phyloP scores from a whole-genome alignment of 805 yeast genomes.

The Teunomyces gatunensis region DNA sequence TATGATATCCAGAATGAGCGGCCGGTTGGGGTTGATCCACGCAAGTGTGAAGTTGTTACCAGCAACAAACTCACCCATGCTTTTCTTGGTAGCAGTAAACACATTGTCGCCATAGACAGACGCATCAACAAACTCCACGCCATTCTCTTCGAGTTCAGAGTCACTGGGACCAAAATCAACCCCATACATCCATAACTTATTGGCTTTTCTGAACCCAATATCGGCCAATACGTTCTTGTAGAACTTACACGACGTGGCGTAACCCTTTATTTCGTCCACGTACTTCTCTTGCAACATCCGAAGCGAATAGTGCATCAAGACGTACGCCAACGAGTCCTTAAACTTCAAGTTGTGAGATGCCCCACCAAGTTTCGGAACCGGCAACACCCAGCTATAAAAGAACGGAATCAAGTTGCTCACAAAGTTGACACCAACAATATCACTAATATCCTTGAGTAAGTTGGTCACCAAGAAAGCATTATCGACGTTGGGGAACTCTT shows the following conservation, averaged over 20 bases:
- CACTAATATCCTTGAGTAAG: conserved; percentile 19
- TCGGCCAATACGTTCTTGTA: conserved; percentile 17
- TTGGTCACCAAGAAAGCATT: conserved; percentile 20
- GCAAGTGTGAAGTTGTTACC: conserved; percentile 24
- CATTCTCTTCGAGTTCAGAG: conserved; percentile 1
- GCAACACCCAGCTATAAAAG: conserved; percentile 43
- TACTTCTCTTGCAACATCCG: conserved; percentile 29
- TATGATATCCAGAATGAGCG: conserved; percentile 14
- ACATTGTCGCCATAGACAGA: conserved; percentile 1
- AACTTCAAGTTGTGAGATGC: conserved; percentile 11
- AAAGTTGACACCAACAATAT: conserved; percentile 46
- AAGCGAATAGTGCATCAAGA: conserved; percentile 23
- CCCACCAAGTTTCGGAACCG: conserved; percentile 8
- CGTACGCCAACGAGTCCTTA: conserved; percentile 34
- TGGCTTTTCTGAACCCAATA: conserved; percentile 23
- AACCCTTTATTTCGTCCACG: conserved; percentile 18
- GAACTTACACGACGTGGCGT: conserved; percentile 19
- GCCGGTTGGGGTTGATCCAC: conserved; percentile 33
- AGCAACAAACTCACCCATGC: conserved; percentile 25
- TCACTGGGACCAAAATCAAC: conserved; percentile 15
- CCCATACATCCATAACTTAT: conserved; percentile 28
- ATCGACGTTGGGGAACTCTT: conserved; percentile 20
- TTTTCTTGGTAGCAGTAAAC: conserved; percentile 15
- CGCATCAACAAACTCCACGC: too few species aligned
- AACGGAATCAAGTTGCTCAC: conserved; percentile 45